These are phyloP conservation scores for Entomophthora muscae DNA, from an alignment of 371 early-diverging fungal genomes.

Conservation along the genomic window DNA sequence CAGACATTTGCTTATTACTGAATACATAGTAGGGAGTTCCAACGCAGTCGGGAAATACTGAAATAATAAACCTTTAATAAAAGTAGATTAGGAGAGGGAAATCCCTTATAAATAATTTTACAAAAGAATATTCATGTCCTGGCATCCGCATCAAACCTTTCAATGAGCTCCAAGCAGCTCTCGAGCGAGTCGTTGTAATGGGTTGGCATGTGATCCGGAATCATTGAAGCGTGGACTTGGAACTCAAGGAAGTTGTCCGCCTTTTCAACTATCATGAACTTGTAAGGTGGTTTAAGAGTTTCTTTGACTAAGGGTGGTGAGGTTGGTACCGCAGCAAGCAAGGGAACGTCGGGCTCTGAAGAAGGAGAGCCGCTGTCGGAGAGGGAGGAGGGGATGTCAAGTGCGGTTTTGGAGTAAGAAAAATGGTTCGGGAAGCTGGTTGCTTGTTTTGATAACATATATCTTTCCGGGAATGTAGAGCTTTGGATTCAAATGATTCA, in stretches of 20 bases:
- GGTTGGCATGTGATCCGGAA: constrained; percentile 8
- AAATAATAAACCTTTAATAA: too few species aligned
- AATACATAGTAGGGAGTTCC: too few species aligned
- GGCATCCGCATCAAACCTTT: too few species aligned
- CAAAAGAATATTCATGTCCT: too few species aligned
- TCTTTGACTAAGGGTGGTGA: neutral
- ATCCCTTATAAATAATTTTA: too few species aligned
- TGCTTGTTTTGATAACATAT: neutral
- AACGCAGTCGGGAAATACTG: too few species aligned
- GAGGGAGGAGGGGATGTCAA: too few species aligned
- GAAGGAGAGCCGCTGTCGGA: neutral
- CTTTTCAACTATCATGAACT: neutral
- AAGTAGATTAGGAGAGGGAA: too few species aligned
- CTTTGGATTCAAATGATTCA: neutral
- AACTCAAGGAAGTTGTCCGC: neutral
- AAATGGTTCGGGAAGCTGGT: neutral
- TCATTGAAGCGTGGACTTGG: neutral
- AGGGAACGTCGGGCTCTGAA: neutral
- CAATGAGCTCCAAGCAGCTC: constrained; percentile 1
- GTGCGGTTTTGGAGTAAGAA: neutral
- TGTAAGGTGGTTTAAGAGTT: neutral
- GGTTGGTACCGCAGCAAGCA: neutral
- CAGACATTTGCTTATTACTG: too few species aligned
- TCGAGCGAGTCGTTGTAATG: constrained; percentile 3
- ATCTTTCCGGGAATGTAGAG: neutral